Conservation (phyloP, 73 alveolate genomes). For the Uronychia setigera region DNA sequence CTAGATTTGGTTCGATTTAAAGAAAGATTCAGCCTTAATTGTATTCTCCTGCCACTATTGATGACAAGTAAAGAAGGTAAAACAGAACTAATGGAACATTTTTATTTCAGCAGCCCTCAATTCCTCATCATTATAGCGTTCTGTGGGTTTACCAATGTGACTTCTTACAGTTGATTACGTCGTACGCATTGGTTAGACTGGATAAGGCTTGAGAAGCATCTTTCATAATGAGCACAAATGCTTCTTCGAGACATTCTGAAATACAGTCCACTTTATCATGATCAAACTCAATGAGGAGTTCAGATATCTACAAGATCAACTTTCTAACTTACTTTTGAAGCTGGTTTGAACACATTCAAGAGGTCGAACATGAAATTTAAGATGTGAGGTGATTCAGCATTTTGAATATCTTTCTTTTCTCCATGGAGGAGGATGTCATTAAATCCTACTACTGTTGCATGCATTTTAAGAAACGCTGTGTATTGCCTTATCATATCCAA, state of each 20-base stretch:
- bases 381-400: too few species aligned
- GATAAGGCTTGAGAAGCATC: neutral
- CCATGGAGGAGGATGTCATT: too few species aligned
- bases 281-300: neutral
- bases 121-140: neutral
- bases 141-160: neutral
- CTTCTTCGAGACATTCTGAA: neutral
- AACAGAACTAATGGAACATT: neutral
- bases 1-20: neutral
- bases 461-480: neutral
- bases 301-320: neutral
- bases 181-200: neutral
- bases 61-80: neutral
- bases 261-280: neutral
- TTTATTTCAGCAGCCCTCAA: neutral
- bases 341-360: neutral
- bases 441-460: neutral
- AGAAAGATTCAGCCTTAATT: neutral
- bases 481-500: neutral
- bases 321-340: neutral
- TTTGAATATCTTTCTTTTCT: too few species aligned
- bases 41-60: neutral
- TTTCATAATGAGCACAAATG: neutral
- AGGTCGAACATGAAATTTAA: too few species aligned
- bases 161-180: neutral